Conservation (phyloP, 805 yeast genomes). For the Cyberlindnera japonica region DNA sequence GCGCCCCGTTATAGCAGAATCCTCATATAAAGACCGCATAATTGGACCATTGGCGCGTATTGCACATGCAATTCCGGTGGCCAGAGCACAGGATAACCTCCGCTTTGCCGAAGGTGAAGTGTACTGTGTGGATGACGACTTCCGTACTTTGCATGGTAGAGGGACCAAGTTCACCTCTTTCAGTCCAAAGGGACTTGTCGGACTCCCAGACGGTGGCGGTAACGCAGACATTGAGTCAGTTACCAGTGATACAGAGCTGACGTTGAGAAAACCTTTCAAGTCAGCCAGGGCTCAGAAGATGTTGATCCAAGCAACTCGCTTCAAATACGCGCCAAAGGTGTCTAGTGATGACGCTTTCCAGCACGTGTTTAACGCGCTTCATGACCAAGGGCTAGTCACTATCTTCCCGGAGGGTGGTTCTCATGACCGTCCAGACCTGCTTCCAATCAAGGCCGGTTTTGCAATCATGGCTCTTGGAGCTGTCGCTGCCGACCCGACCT, state of each 20-base stretch:
- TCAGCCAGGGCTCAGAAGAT: constrained; percentile 42
- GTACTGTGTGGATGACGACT: constrained; percentile 44
- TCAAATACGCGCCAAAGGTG: constrained; percentile 73
- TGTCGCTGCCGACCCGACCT: constrained; percentile 66
- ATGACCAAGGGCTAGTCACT: constrained; percentile 77
- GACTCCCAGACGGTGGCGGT: constrained; percentile 76
- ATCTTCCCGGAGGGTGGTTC: constrained; percentile 98
- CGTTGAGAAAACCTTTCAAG: constrained; percentile 65
- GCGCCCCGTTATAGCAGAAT: constrained; percentile 79
- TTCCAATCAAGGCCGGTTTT: constrained; percentile 95
- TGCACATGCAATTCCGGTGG: constrained; percentile 82
- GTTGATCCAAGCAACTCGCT: constrained; percentile 56
- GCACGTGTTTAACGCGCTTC: constrained; percentile 76
- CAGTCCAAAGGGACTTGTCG: constrained; percentile 58
- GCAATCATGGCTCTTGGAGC: constrained; percentile 98
- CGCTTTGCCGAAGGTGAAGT: constrained; percentile 65
- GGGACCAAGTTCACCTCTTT: constrained; percentile 62
- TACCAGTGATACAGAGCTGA: constrained; percentile 65
- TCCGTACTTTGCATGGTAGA: constrained; percentile 56
- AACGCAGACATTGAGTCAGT: constrained; percentile 67
- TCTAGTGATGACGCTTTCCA: constrained; percentile 82
- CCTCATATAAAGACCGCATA: constrained; percentile 56
- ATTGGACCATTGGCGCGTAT: constrained; percentile 74
- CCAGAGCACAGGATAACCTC: constrained; percentile 84
- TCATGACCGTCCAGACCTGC: constrained; percentile 85